A percentile compares a stretch with the other conserved stretches of the same genome.
These are phyloP conservation scores for Kwoniella mangroviensis DNA, from an alignment of 768 basidiomycete genomes.

Conservation along the genomic window DNA sequence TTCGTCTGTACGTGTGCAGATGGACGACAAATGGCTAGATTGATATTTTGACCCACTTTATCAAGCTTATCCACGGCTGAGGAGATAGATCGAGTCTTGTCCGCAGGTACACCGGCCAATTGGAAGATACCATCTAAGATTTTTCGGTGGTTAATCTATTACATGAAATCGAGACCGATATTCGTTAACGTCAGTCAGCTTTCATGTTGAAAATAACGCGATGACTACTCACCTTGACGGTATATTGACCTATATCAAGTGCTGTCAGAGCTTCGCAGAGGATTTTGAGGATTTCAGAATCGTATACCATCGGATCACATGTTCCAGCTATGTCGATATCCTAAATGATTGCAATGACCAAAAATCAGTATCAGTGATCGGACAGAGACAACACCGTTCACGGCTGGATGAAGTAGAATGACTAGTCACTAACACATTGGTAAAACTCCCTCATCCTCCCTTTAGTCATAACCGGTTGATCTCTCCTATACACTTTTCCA, in stretches of 20 bases:
- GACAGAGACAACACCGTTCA: not conserved
- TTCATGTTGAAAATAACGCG: not conserved
- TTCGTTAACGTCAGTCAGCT: not conserved
- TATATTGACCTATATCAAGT: slow-evolving; percentile 91
- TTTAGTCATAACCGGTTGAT: slow-evolving; percentile 96
- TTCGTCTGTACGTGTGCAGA: not conserved
- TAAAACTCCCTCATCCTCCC: slow-evolving; percentile 98
- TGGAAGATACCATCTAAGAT: slow-evolving; percentile 96
- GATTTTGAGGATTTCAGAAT: slow-evolving; percentile 85
- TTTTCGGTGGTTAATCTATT: slow-evolving; percentile 90
- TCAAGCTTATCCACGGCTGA: slow-evolving; percentile 98
- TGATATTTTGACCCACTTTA: slow-evolving; percentile 66
- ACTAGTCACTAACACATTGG: slow-evolving; percentile 74
- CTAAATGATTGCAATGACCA: slow-evolving; percentile 58
- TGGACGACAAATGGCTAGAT: not conserved
- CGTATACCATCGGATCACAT: slow-evolving; percentile 97
- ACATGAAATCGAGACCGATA: not conserved
- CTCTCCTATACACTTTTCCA: slow-evolving; percentile 96
- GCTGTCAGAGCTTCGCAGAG: slow-evolving; percentile 77
- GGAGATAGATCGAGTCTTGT: slow-evolving; percentile 88
- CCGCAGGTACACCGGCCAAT: slow-evolving; percentile 88
- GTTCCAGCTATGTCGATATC: slow-evolving; percentile 92
- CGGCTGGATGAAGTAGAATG: not conserved
- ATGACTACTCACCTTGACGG: slow-evolving; percentile 71
- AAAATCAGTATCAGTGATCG: not conserved